Percentiles rank a stretch among this genome's conserved stretches.
phyloP scores from a whole-genome alignment of 345 rosid genomes.

The Hirschfeldia incana region DNA sequence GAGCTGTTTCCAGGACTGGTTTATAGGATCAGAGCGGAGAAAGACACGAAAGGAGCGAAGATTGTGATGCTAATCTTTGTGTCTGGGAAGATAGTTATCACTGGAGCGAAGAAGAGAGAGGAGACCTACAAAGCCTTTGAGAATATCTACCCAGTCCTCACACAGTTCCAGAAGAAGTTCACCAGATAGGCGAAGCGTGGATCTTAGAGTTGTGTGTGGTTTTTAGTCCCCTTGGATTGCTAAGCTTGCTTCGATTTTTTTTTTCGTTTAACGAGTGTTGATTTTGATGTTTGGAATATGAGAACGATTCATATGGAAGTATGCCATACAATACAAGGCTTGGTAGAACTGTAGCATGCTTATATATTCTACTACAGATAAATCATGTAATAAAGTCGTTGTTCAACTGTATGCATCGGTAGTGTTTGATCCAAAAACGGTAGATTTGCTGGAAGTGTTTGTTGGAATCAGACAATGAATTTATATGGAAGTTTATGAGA shows the following conservation, averaged over 20 bases:
- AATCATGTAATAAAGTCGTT: neutral
- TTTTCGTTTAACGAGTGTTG: neutral
- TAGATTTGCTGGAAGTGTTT: too few species aligned
- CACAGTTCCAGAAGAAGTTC: slow-evolving; percentile 82
- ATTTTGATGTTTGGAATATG: neutral
- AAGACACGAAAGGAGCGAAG: neutral
- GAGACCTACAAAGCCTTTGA: slow-evolving; percentile 94
- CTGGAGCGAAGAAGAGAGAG: slow-evolving; percentile 95
- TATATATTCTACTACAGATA: neutral
- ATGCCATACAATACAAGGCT: neutral
- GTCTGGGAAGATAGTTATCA: slow-evolving; percentile 93
- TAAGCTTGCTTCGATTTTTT: slow-evolving; percentile 13
- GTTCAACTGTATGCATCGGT: neutral
- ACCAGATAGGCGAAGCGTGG: slow-evolving; percentile 46
- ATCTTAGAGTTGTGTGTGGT: neutral
- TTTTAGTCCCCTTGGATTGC: slow-evolving; percentile 11
- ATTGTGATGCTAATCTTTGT: slow-evolving; percentile 60
- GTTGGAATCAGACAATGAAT: too few species aligned
- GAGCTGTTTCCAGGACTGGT: slow-evolving; percentile 94
- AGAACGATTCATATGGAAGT: neutral
- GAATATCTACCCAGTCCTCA: slow-evolving; percentile 88
- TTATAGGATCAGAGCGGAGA: slow-evolving; percentile 70
- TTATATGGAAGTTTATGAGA: too few species aligned
- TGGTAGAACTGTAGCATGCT: neutral
- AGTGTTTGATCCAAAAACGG: too few species aligned